Evolutionary conservation across 768 basidiomycete species (phyloP), one percentile per base, ranked within the genome.

Genomic region (Agrocybe pediades): DNA sequence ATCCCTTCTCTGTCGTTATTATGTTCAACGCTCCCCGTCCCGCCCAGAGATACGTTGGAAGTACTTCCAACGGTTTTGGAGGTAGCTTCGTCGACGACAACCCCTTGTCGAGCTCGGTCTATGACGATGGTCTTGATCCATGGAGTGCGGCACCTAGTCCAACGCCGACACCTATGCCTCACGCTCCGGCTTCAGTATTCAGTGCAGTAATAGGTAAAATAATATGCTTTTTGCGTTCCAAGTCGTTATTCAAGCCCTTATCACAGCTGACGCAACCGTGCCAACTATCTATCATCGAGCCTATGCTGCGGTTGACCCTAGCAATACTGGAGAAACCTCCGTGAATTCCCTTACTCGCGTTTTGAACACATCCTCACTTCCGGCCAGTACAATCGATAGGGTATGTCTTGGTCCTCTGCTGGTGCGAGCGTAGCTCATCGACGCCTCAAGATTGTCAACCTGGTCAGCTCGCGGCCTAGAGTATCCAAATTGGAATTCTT

Each of bases 401-500:
- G 94, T 95, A 62, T 54, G 74, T 36, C 33, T 16, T 24, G 16
- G 19, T 41, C 39, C 30, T 55, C 55, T 41, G 20, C n/a, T n/a
- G 39, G 41, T 6, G 47, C 11, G 40, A n/a, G 44, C 20, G 42
- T 29, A 4, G 36, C n/a, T 41, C n/a, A 49, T 45, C 21, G 19
- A 20, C 23, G 17, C 27, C 17, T 44, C 7, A 59, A 95, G 93
- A 95, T 98, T 62, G 88, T 97, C 51, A 93, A 90, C 69, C 77
- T 95, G 19, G 92, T 94, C 48, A 91, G 90, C 70, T 86, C 87
- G 27, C 81, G 81, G 54, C 80, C 90, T 41, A 80, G 87, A 46
- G 88, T 98, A 30, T 91, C 92, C 7, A 91, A 85, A 60, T 83
- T 88, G 52, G 95, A 98, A 65, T 95, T 96, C 75, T 95, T 90